These are phyloP conservation scores for Aspergillus nidulans DNA, from an alignment of 495 filamentous ascomycete genomes.

Conservation along the genomic window DNA sequence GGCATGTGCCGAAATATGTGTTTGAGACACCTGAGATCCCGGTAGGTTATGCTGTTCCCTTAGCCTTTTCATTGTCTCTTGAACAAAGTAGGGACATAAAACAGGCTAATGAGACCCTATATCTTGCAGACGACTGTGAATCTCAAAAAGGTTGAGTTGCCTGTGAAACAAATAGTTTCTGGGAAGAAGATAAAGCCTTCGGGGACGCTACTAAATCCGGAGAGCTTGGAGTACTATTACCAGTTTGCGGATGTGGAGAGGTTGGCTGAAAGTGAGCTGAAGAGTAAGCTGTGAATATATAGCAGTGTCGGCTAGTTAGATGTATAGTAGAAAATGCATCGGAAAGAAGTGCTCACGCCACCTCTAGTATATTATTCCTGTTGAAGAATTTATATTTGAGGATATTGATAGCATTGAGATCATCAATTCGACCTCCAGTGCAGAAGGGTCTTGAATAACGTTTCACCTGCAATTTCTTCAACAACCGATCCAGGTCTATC, in stretches of 20 bases:
- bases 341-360: background rate
- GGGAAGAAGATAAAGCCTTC: conserved; percentile 70
- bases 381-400: background rate
- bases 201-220: conserved; percentile 71
- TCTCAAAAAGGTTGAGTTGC: conserved; percentile 79
- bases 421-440: conserved; percentile 12
- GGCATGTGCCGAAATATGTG: conserved; percentile 73
- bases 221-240: conserved; percentile 73
- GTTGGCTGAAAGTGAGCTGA: conserved; percentile 28
- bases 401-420: background rate
- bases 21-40: conserved; percentile 80
- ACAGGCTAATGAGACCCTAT: conserved; percentile 22
- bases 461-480: background rate
- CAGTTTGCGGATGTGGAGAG: conserved; percentile 75
- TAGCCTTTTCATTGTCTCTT: background rate
- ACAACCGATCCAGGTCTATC: background rate
- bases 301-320: background rate
- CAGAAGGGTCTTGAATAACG: background rate
- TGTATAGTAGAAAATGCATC: background rate
- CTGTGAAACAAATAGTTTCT: conserved; percentile 79
- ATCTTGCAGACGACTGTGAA: conserved; percentile 67
- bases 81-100: background rate
- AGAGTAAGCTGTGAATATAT: conserved; percentile 15
- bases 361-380: background rate
- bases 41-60: conserved; percentile 40